A percentile compares a stretch with the other conserved stretches of the same genome.
Evolutionary conservation across 2,329 filamentous ascomycete genomes (phyloP).

Genomic region (Lecanosticta acicola): DNA sequence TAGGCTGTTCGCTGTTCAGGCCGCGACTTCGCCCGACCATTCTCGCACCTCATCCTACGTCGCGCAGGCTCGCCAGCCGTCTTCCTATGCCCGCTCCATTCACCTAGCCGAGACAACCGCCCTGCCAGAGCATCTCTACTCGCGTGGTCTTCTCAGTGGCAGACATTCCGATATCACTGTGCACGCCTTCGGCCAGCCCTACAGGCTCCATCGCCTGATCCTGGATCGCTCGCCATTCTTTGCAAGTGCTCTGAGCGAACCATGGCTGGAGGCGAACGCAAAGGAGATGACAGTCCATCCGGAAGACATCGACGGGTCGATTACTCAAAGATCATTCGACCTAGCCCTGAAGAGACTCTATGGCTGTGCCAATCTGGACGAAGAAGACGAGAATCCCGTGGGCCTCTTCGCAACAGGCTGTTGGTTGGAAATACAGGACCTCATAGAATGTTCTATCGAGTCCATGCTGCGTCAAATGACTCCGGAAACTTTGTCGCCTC

Average conservation of each 20-base stretch:
- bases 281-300: slow-evolving; percentile 50
- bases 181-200: slow-evolving; percentile 48
- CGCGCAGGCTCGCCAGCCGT: slow-evolving; percentile 16
- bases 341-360: slow-evolving; percentile 51
- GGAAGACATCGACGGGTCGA: slow-evolving; percentile 50
- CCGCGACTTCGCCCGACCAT: slow-evolving; percentile 31
- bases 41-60: slow-evolving; percentile 42
- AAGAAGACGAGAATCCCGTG: slow-evolving; percentile 50
- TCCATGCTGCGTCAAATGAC: slow-evolving; percentile 52
- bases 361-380: slow-evolving; percentile 43
- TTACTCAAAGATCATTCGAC: slow-evolving; percentile 50
- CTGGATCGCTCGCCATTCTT: slow-evolving; percentile 55
- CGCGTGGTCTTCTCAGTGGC: slow-evolving; percentile 47
- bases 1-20: slow-evolving; percentile 41
- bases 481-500: slow-evolving; percentile 42
- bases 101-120: slow-evolving; percentile 25
- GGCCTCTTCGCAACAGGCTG: slow-evolving; percentile 52
- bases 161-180: slow-evolving; percentile 51
- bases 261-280: slow-evolving; percentile 51
- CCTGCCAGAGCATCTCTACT: slow-evolving; percentile 49
- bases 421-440: slow-evolving; percentile 54
- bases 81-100: slow-evolving; percentile 17
- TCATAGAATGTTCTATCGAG: slow-evolving; percentile 50
- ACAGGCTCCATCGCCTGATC: slow-evolving; percentile 50
- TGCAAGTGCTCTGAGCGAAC: slow-evolving; percentile 48